A percentile compares a stretch with the other conserved stretches of the same genome.
These are phyloP conservation scores for Podospora anserina DNA, from an alignment of 495 filamentous ascomycete species.

Conservation along the genomic window DNA sequence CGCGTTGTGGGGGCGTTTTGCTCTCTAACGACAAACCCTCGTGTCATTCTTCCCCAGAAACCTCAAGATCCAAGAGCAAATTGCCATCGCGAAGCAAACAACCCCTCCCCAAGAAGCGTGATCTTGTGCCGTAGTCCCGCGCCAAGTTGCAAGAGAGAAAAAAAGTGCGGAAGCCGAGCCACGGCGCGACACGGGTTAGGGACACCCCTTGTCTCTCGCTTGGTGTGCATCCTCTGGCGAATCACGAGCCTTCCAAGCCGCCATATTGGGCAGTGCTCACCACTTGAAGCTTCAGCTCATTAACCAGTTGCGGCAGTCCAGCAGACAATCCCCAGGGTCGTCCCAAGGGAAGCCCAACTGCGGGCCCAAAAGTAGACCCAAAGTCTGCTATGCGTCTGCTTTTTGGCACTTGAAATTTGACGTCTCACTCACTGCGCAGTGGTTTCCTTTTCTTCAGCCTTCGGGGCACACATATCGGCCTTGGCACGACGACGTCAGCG, in stretches of 20 bases:
- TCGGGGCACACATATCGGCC: not conserved
- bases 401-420: not conserved
- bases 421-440: not conserved
- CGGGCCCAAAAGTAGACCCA: not conserved
- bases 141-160: not conserved
- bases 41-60: constrained; percentile 3
- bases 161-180: not conserved
- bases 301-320: not conserved
- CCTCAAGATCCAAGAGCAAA: not conserved
- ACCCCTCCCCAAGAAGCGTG: not conserved
- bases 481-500: not conserved
- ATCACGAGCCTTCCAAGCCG: not conserved
- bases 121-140: not conserved
- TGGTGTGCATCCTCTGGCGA: not conserved
- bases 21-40: not conserved
- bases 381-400: not conserved
- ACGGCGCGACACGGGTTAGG: not conserved
- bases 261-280: constrained; percentile 5
- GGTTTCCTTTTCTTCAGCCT: constrained; percentile 9
- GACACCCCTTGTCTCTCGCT: constrained; percentile 3
- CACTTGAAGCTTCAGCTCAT: constrained; percentile 5
- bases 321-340: not conserved
- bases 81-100: not conserved
- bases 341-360: not conserved
- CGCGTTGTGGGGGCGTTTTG: not conserved